Conservation (phyloP, 176 grass and related monocot genomes). For the Eleusine coracana region DNA sequence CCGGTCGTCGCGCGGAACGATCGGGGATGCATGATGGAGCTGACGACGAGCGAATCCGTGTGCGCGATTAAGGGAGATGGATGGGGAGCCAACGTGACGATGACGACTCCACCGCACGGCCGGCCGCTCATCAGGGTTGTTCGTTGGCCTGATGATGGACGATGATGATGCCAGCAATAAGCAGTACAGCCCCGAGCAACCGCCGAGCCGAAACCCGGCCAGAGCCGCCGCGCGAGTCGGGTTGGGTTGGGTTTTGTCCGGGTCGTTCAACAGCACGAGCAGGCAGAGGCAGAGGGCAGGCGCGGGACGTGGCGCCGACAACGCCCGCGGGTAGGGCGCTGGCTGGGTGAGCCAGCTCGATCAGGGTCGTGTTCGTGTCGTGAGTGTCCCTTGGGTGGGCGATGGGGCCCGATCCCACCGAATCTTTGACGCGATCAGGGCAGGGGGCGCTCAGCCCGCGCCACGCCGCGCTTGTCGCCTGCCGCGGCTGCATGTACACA, state of each 20-base stretch:
- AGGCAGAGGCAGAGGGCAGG: not conserved
- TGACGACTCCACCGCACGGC: not conserved
- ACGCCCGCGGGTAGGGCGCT: not conserved
- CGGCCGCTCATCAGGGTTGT: not conserved
- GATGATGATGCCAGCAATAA: not conserved
- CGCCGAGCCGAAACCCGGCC: no score
- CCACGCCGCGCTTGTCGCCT: not conserved
- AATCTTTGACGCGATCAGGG: slow-evolving; percentile 21
- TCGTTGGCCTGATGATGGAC: not conserved
- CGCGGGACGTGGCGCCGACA: slow-evolving; percentile 2
- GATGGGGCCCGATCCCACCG: not conserved
- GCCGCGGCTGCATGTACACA: not conserved
- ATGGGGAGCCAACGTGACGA: not conserved
- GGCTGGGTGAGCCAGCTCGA: not conserved
- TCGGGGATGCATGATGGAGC: not conserved
- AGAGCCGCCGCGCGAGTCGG: no score
- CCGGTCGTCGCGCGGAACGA: no score
- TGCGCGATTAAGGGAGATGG: not conserved
- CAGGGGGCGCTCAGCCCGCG: no score
- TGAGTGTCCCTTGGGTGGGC: not conserved
- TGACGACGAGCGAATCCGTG: not conserved
- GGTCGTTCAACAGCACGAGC: not conserved
- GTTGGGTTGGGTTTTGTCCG: not conserved
- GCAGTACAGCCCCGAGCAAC: not conserved
- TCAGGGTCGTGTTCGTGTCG: not conserved